phyloP scores from a whole-genome alignment of 441 rosid genomes.

The Manihot esculenta region DNA sequence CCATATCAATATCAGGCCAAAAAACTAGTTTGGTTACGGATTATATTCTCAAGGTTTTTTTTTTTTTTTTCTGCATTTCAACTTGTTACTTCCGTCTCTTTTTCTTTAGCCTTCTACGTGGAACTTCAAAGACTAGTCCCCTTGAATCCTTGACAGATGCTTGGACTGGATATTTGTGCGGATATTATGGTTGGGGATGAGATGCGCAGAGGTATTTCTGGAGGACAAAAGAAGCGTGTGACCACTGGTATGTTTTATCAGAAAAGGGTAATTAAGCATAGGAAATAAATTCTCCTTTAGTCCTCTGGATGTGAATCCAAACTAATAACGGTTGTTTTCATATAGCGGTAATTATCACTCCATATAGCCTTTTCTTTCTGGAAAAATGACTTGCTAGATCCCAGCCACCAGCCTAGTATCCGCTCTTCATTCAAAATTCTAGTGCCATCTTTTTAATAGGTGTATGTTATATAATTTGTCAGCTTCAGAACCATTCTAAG shows the following conservation, averaged over 20 bases:
- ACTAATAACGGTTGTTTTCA: background rate
- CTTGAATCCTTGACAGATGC: conserved; percentile 50
- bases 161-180: conserved; percentile 83
- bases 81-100: no score
- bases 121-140: conserved; percentile 13
- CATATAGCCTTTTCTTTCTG: background rate
- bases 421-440: no score
- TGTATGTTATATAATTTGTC: background rate
- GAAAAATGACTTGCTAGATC: background rate
- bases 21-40: conserved; percentile 85
- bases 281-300: background rate
- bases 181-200: conserved; percentile 74
- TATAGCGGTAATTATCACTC: background rate
- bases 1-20: conserved; percentile 76
- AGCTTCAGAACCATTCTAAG: conserved; percentile 9
- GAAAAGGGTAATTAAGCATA: conserved; percentile 4
- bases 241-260: conserved; percentile 57
- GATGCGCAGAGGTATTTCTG: conserved; percentile 93
- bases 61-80: no score
- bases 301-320: background rate
- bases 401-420: no score
- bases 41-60: conserved; percentile 75
- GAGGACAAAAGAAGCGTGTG: conserved; percentile 88
- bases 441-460: background rate
- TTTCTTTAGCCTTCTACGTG: background rate